Conservation (phyloP, 306 rosid genomes). For the Pyrus pyrifolia region DNA sequence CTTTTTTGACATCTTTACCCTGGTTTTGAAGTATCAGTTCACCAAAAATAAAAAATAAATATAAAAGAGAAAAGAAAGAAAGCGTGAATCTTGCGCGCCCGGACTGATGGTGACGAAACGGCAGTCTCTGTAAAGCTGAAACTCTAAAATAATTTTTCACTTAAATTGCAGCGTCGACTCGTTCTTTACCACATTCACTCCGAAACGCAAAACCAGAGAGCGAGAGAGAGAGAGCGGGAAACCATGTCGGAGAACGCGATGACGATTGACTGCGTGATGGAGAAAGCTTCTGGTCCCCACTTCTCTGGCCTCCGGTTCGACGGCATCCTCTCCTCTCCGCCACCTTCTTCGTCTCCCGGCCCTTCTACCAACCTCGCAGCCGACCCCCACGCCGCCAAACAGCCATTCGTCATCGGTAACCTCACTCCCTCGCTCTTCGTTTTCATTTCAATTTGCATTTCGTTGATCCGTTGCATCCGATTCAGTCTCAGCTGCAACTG, state of each 20-base stretch:
- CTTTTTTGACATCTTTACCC: too few relatives aligned
- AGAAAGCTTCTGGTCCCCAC: conserved; percentile 90
- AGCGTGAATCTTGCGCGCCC: background rate
- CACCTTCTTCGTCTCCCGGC: conserved; percentile 39
- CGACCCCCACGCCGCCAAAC: conserved; percentile 43
- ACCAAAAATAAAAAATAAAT: too few relatives aligned
- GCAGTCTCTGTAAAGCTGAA: background rate
- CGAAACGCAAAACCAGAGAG: background rate
- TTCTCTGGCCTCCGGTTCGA: conserved; percentile 82
- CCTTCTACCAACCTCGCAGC: conserved; percentile 30
- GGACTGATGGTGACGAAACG: background rate
- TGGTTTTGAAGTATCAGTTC: too few relatives aligned
- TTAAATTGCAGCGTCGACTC: too few relatives aligned
- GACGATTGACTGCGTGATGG: conserved; percentile 75
- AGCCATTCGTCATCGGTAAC: conserved; percentile 82
- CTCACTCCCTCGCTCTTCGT: background rate
- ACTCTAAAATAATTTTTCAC: background rate
- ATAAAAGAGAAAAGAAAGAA: background rate
- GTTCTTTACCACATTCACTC: background rate
- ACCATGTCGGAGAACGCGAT: conserved; percentile 69
- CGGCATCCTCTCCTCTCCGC: conserved; percentile 43
- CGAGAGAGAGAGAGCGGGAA: background rate
- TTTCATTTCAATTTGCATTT: background rate
- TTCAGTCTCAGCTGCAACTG: background rate
- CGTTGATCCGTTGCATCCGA: background rate